Conservation (phyloP, 257 asterid species). For the Penstemon barbatus region DNA sequence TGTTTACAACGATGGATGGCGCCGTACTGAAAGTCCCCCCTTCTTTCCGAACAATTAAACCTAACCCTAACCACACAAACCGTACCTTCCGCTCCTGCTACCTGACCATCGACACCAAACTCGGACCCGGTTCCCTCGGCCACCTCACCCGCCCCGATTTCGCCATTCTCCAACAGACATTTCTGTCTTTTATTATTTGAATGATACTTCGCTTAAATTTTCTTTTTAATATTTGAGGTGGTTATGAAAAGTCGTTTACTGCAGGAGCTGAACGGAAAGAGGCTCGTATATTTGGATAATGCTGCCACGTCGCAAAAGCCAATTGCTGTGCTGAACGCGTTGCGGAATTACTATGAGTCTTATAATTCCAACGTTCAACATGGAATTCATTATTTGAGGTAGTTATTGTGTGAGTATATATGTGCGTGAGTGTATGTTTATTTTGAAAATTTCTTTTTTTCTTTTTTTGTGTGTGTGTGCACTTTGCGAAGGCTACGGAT, state of each 20-base stretch:
- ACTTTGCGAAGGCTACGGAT: constrained; percentile 90
- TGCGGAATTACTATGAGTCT: constrained; percentile 66
- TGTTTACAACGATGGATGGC: constrained; percentile 60
- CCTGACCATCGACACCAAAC: constrained; percentile 39
- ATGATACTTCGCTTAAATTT: not conserved
- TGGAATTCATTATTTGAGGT: constrained; percentile 94
- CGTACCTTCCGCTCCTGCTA: constrained; percentile 42
- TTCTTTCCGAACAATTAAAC: constrained; percentile 44
- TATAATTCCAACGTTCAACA: constrained; percentile 96
- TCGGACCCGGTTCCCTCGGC: constrained; percentile 73
- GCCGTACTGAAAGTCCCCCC: constrained; percentile 54
- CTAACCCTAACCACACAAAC: constrained; percentile 27
- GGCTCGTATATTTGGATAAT: constrained; percentile 91
- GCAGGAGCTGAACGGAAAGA: constrained; percentile 89
- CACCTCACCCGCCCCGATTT: constrained; percentile 73
- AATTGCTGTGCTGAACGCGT: constrained; percentile 58
- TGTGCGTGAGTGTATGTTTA: constrained; percentile 2
- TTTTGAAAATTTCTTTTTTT: not conserved
- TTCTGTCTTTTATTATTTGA: not conserved
- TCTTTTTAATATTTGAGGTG: not conserved
- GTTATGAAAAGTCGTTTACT: constrained; percentile 6
- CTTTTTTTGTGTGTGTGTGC: constrained; percentile 2
- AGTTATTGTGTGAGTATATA: not conserved
- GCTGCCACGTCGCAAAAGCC: constrained; percentile 99
- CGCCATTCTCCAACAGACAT: constrained; percentile 89